Conservation (phyloP, 768 basidiomycete genomes). For the Tulasnella sp. region DNA sequence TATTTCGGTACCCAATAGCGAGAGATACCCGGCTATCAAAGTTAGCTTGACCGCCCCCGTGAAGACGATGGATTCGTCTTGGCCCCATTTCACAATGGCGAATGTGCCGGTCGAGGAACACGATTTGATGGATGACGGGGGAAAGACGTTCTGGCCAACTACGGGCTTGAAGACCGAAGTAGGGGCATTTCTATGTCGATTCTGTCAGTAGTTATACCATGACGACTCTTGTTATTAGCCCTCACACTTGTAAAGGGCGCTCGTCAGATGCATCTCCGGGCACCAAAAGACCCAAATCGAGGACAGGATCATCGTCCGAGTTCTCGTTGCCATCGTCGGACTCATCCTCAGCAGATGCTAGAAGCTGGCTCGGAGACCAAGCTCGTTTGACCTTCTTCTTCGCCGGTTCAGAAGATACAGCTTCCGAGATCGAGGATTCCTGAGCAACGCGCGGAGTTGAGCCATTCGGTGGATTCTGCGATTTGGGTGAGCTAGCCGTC, state of each 20-base stretch:
- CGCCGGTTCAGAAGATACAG: not conserved
- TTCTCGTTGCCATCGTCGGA: constrained; percentile 13
- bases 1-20: constrained; percentile 41
- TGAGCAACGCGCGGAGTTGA: too few species aligned
- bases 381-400: constrained; percentile 23
- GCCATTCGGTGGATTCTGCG: not conserved
- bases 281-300: not conserved
- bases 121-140: not conserved
- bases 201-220: not conserved
- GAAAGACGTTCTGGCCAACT: constrained; percentile 35
- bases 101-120: constrained; percentile 22
- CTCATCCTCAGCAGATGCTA: constrained; percentile 40
- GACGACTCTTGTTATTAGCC: not conserved
- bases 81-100: constrained; percentile 31
- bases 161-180: constrained; percentile 14
- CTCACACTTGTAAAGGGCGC: not conserved
- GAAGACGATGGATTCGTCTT: constrained; percentile 47
- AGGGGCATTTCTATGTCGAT: not conserved
- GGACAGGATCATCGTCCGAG: constrained; percentile 17
- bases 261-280: not conserved
- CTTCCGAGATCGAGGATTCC: not conserved
- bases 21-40: constrained; percentile 50
- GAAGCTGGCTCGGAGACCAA: constrained; percentile 51
- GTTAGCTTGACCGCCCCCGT: constrained; percentile 53
- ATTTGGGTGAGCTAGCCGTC: not conserved